These are phyloP conservation scores for Tetrapyrgos nigripes DNA, from an alignment of 1,284 basidiomycete genomes.

Conservation along the genomic window DNA sequence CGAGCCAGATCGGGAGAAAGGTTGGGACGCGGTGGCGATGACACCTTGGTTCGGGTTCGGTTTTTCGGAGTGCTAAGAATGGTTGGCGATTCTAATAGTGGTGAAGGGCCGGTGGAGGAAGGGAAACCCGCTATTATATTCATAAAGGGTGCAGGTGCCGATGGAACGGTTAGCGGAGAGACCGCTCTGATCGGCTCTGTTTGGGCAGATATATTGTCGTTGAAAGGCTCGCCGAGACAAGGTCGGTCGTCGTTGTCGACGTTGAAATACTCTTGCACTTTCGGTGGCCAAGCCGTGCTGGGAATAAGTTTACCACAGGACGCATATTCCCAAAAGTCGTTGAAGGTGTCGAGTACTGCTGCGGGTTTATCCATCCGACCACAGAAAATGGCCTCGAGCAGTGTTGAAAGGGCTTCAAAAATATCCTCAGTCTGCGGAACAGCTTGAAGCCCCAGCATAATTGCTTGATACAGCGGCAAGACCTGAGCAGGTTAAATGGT, in stretches of 20 bases:
- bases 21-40: constrained; percentile 42
- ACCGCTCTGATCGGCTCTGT: background rate
- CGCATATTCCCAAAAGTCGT: constrained; percentile 60
- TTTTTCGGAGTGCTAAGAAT: constrained; percentile 29
- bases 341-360: constrained; percentile 52
- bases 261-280: constrained; percentile 38
- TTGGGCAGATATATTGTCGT: background rate
- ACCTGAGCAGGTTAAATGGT: constrained; percentile 45
- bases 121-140: background rate
- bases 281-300: constrained; percentile 54
- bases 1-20: constrained; percentile 27
- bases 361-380: constrained; percentile 51
- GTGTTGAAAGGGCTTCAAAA: constrained; percentile 49
- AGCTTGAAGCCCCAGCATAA: constrained; percentile 51
- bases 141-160: background rate
- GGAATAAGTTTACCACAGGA: constrained; percentile 50
- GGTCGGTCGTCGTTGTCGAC: background rate
- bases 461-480: constrained; percentile 62
- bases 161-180: background rate
- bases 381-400: constrained; percentile 61
- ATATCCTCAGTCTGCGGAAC: constrained; percentile 44
- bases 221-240: background rate
- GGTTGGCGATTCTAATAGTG: constrained; percentile 20
- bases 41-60: constrained; percentile 18
- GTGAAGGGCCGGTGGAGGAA: constrained; percentile 26